These are phyloP conservation scores for Yamadazyma sp. DNA, from an alignment of 1,139 yeast genomes.

Conservation along the genomic window DNA sequence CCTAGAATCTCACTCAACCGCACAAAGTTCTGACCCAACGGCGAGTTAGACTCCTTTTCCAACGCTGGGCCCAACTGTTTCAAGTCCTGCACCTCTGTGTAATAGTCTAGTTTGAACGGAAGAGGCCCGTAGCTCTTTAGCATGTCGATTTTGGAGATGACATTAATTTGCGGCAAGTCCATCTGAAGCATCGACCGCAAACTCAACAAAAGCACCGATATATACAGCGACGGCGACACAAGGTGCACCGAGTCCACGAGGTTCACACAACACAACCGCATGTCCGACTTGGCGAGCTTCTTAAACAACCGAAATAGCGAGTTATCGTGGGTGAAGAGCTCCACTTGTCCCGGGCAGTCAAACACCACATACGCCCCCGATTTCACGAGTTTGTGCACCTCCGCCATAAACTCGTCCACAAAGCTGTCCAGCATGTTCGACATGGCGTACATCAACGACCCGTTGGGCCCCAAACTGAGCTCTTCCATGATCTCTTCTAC, in stretches of 20 bases:
- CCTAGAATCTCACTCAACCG: conserved; percentile 76
- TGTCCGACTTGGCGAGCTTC: conserved; percentile 44
- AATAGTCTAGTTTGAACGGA: conserved; percentile 78
- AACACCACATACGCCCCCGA: conserved; percentile 74
- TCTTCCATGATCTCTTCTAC: conserved; percentile 90
- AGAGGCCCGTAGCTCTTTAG: conserved; percentile 56
- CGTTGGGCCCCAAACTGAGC: conserved; percentile 85
- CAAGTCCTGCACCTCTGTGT: conserved; percentile 90
- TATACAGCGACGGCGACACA: conserved; percentile 85
- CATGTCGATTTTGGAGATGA: conserved; percentile 82
- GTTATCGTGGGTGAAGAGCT: conserved; percentile 47
- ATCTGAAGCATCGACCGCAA: conserved; percentile 61
- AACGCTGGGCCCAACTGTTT: conserved; percentile 65
- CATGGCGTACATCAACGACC: conserved; percentile 87
- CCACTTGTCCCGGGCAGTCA: conserved; percentile 72
- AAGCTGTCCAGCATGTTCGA: conserved; percentile 54
- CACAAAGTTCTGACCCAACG: conserved; percentile 63
- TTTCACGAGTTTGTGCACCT: conserved; percentile 54
- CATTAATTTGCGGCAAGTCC: conserved; percentile 47
- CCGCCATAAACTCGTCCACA: conserved; percentile 58
- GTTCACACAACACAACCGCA: conserved; percentile 83
- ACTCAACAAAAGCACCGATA: conserved; percentile 79
- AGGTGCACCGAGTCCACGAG: conserved; percentile 83
- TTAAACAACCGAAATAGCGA: conserved; percentile 40
- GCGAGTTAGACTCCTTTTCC: conserved; percentile 60